phyloP scores from a whole-genome alignment of 2,329 filamentous ascomycete species.

The Phyllosticta citribraziliensis region DNA sequence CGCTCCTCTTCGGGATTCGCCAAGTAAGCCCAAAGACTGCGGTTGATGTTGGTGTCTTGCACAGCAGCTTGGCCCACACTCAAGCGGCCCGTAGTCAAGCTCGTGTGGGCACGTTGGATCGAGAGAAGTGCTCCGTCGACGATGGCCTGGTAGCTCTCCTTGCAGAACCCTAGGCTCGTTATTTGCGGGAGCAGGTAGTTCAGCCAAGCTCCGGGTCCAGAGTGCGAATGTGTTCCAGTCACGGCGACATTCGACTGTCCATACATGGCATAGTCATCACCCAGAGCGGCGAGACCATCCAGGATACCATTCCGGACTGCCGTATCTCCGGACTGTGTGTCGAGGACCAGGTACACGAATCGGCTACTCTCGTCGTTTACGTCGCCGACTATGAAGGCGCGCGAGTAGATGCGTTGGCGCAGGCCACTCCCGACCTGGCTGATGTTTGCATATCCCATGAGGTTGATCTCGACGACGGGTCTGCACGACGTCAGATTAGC shows the following conservation, averaged over 20 bases:
- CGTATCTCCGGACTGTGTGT: constrained; percentile 81
- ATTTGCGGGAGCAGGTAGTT: constrained; percentile 92
- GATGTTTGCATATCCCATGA: constrained; percentile 88
- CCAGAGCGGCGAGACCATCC: constrained; percentile 59
- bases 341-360: constrained; percentile 79
- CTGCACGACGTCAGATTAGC: constrained; percentile 26
- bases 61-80: constrained; percentile 61
- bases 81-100: constrained; percentile 58
- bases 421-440: constrained; percentile 74
- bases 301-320: constrained; percentile 82
- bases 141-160: constrained; percentile 79
- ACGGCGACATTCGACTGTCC: constrained; percentile 74
- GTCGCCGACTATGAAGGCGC: constrained; percentile 78
- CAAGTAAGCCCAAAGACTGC: constrained; percentile 79
- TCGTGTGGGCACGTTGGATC: constrained; percentile 70
- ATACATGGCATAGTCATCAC: constrained; percentile 64
- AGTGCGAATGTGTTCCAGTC: constrained; percentile 87
- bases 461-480: constrained; percentile 79
- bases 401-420: constrained; percentile 77
- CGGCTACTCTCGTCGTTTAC: constrained; percentile 56
- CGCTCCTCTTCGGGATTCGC: constrained; percentile 74
- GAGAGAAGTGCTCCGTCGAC: constrained; percentile 77
- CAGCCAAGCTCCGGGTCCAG: constrained; percentile 83
- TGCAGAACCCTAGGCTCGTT: constrained; percentile 75
- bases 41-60: constrained; percentile 72